Percentiles rank a stretch among this genome's conserved stretches.
Evolutionary conservation across 2,329 filamentous ascomycete genomes (phyloP).

Genomic region (Corniculantispora saksenae): DNA sequence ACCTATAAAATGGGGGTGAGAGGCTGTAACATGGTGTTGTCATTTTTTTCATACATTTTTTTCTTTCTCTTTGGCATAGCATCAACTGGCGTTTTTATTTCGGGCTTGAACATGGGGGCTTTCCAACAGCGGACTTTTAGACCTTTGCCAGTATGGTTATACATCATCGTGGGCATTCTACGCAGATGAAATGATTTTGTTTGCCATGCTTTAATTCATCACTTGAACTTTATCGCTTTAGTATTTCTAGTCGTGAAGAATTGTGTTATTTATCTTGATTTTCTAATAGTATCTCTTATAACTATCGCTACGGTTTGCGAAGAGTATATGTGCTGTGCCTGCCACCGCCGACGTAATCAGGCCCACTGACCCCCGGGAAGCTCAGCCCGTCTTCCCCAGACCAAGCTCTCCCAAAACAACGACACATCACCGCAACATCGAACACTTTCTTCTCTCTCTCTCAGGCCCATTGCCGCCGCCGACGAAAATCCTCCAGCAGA

Average conservation of each 20-base stretch:
- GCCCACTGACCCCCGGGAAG: constrained; percentile 1
- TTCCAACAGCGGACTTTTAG: neutral
- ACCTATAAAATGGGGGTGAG: neutral
- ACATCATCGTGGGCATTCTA: neutral
- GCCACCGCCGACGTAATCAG: constrained; percentile 14
- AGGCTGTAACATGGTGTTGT: neutral
- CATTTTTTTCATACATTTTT: neutral
- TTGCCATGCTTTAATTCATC: neutral
- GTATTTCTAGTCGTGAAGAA: too few relatives aligned
- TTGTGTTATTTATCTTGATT: too few relatives aligned
- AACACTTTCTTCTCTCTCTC: neutral
- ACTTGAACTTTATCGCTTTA: too few relatives aligned
- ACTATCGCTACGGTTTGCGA: too few relatives aligned
- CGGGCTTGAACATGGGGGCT: neutral
- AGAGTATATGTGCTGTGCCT: too few relatives aligned
- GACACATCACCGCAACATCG: neutral
- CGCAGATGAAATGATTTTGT: neutral
- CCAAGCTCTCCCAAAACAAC: neutral
- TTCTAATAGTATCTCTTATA: too few relatives aligned
- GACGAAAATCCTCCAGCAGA: neutral
- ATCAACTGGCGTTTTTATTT: constrained; percentile 11
- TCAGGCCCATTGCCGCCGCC: too few relatives aligned
- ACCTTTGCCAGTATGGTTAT: neutral
- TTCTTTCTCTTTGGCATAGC: constrained; percentile 2
- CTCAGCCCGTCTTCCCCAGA: neutral